Evolutionary conservation across 1,284 basidiomycete genomes (phyloP).

Genomic region (Cutaneotrichosporon sp.): DNA sequence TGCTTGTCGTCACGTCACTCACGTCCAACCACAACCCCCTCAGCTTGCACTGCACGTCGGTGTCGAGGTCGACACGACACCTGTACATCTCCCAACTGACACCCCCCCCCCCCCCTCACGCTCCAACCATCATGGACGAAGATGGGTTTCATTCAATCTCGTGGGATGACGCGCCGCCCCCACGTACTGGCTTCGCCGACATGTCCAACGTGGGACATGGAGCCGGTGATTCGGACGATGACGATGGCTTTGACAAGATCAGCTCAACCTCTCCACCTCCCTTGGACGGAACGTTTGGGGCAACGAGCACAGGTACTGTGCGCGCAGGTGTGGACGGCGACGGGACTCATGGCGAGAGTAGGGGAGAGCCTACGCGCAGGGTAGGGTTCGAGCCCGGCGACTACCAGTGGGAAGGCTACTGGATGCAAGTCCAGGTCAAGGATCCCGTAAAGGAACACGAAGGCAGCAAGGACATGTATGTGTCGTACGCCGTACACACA

Average conservation of each 20-base stretch:
- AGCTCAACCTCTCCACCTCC: constrained; percentile 21
- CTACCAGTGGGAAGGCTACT: constrained; percentile 68
- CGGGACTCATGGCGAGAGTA: background rate
- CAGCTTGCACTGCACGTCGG: too few species aligned
- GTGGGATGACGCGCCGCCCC: constrained; percentile 43
- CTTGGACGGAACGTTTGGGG: constrained; percentile 6
- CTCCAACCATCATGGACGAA: constrained; percentile 30
- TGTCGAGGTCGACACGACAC: too few species aligned
- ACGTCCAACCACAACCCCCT: too few species aligned
- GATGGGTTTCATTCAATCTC: constrained; percentile 46
- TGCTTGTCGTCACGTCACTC: too few species aligned
- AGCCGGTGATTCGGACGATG: constrained; percentile 22
- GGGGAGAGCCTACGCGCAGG: background rate
- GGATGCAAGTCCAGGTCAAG: constrained; percentile 75
- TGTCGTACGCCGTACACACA: constrained; percentile 86
- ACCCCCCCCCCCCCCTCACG: background rate
- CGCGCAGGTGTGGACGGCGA: background rate
- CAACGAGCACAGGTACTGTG: constrained; percentile 7
- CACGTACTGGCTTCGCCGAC: constrained; percentile 20
- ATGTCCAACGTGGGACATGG: constrained; percentile 15
- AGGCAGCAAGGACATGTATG: constrained; percentile 92
- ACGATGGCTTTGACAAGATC: constrained; percentile 44
- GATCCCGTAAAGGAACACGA: constrained; percentile 94
- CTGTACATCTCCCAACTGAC: too few species aligned
- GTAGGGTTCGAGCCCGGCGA: constrained; percentile 7